Base-by-base conservation (phyloP, 768 basidiomycete species). In the Hericium rajendrae region DNA sequence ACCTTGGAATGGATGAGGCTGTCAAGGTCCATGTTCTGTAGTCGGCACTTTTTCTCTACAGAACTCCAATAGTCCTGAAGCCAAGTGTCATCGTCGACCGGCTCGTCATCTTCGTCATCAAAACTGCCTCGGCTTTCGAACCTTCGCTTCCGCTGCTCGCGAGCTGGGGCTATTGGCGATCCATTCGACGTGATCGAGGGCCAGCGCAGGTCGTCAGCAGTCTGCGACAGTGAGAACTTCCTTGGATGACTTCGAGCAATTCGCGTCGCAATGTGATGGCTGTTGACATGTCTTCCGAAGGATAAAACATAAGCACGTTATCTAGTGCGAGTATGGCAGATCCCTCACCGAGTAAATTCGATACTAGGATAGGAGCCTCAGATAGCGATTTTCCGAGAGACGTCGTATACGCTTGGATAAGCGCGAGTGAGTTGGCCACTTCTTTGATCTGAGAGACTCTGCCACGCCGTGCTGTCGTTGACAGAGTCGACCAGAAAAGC, bases 201-300 rank as follows among this genome's bases (percentile, higher is more conserved):
- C 92, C 93, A 97, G 55, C 76, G 74, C 24, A 88, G 68, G 65
- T 95, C 92, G 60, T 93, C 86, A 15, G 61, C 62, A 8, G 67
- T 58, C 3, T 68, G 66, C 1, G 65, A 38, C 12, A 73, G 66
- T 2, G 75, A 72, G 57, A 88, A 81, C 67, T 97, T 97, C 81
- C 70, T 1, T 80, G 76, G 51, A 94, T 86, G 15, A 81, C 82
- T 61, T 95, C 93, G 15, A 94, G 69, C 75, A 97, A 81, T 66
- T 98, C 95, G 16, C 91, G 80, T 9, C 85, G 83, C 1, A 97
- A 75, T 0, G 91, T 92, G 48, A 94, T 79, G 4, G 89, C 81
- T 0, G 85, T 75, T 2, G 85, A 84, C 13, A 78, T 73, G 68
- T 95, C 94, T 95, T 61, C 9, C 51, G 8, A n/a, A 41, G 20